phyloP scores from a whole-genome alignment of 805 yeast genomes.

The Kuraishia piskuri region DNA sequence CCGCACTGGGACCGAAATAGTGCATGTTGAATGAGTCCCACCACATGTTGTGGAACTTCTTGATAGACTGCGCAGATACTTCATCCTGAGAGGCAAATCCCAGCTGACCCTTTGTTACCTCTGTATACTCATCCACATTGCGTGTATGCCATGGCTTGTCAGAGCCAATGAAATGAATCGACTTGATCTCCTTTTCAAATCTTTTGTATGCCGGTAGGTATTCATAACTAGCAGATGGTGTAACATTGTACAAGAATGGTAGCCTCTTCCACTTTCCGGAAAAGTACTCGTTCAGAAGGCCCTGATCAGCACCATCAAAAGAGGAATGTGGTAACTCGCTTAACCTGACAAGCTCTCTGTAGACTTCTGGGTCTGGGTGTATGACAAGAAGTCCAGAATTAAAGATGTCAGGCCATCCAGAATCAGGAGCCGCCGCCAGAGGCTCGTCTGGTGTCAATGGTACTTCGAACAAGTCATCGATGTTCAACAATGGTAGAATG shows the following conservation, averaged over 20 bases:
- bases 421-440: conserved; percentile 60
- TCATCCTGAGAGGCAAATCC: background rate
- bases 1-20: conserved; percentile 9
- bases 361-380: conserved; percentile 40
- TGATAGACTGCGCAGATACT: conserved; percentile 12
- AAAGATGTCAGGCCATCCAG: conserved; percentile 90
- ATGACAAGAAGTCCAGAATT: conserved; percentile 69
- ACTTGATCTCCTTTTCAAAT: conserved; percentile 28
- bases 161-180: conserved; percentile 63
- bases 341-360: conserved; percentile 25
- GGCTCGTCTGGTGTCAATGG: conserved; percentile 1
- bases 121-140: conserved; percentile 4
- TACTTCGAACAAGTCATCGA: conserved; percentile 21
- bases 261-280: conserved; percentile 38
- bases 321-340: conserved; percentile 22
- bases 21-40: conserved; percentile 17
- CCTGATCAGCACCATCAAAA: conserved; percentile 93
- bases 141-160: conserved; percentile 44
- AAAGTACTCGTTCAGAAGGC: conserved; percentile 73
- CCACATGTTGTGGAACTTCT: conserved; percentile 19
- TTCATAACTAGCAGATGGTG: conserved; percentile 32
- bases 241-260: conserved; percentile 81
- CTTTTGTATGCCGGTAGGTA: conserved; percentile 24
- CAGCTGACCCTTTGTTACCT: background rate
- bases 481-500: conserved; percentile 35